Base-by-base conservation (phyloP, 2,329 filamentous ascomycete genomes). In the Xylaria sp. region DNA sequence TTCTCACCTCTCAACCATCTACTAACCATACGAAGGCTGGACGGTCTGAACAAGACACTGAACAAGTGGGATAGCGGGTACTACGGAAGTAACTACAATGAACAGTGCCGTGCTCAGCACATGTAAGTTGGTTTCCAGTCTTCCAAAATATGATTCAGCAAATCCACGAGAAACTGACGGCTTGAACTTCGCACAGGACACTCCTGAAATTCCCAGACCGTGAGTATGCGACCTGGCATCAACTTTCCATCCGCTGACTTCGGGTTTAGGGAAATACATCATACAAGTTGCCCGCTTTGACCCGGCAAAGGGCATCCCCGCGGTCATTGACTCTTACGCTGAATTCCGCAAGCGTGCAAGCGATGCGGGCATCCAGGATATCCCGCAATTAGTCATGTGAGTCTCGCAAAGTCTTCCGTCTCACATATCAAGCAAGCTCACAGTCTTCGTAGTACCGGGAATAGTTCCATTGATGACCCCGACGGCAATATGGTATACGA, bases 281-380 rank as follows among this genome's bases (percentile, higher is more conserved):
- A 81, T 88, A 5, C 90, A 94, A 68, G 84, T 93, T 21, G 89
- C 90, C 1, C 87, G 90, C 18, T 94, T 94, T 68, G 90, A 94
- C 62, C 90, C 90, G 0, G 85, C 89, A 43, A 94, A 93, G 73
- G 90, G 90, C 7, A 91, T 93, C 39, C 84, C 87, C 0, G 88
- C 90, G 47, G 88, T 92, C 7, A 81, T 94, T 52, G 84, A 89
- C 57, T 82, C 88, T 1, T 94, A 92, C 59, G 87, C 86, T 39
- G 84, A 88, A 64, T 88, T 93, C 68, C 83, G 87, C 41, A 79
- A 82, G 50, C 76, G 79, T 6, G 81, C 86, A 46, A 78, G 86
- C 49, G 76, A 81, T 52, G 71, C 78, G 11, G 74, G 75, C 29
- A 66, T 78, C 1, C 71, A 79, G 2, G 75, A 84, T 18, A 75